These are phyloP conservation scores for Parasitella parasitica DNA, from an alignment of 371 early-diverging fungal species.

Conservation along the genomic window DNA sequence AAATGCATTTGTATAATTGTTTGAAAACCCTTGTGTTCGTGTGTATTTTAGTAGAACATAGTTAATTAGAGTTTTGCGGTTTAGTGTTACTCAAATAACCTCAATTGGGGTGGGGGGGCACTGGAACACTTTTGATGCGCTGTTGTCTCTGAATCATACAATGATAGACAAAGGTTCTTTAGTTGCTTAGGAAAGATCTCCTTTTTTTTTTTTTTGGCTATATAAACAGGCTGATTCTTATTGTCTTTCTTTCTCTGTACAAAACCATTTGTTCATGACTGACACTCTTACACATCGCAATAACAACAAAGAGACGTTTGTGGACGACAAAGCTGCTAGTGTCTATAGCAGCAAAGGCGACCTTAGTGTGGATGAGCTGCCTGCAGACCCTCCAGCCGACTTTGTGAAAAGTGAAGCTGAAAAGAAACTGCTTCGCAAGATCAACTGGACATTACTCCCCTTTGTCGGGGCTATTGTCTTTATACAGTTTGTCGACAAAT, in stretches of 20 bases:
- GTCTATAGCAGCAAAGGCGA: conserved; percentile 3
- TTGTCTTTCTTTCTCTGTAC: not conserved
- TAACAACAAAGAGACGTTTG: not conserved
- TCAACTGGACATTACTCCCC: conserved; percentile 28
- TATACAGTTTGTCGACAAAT: conserved; percentile 39
- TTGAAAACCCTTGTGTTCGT: not conserved
- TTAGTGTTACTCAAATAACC: not conserved
- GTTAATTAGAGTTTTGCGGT: not conserved
- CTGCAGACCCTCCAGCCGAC: not conserved
- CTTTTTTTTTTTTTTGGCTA: not conserved
- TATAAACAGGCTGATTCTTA: not conserved
- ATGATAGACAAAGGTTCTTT: not conserved
- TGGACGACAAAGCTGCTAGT: conserved; percentile 8
- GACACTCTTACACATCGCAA: not conserved
- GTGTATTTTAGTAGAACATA: not conserved
- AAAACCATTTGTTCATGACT: not conserved
- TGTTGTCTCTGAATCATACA: not conserved
- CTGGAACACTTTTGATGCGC: not conserved
- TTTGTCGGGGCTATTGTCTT: conserved; percentile 29
- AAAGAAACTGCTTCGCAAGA: conserved; percentile 27
- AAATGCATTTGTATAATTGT: too few species aligned
- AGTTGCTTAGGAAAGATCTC: not conserved
- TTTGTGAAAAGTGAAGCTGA: conserved; percentile 24
- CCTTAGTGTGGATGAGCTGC: not conserved
- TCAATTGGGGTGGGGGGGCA: not conserved